Base-by-base conservation (phyloP, 2,329 filamentous ascomycete species). In the Ascocoryne sarcoides region DNA sequence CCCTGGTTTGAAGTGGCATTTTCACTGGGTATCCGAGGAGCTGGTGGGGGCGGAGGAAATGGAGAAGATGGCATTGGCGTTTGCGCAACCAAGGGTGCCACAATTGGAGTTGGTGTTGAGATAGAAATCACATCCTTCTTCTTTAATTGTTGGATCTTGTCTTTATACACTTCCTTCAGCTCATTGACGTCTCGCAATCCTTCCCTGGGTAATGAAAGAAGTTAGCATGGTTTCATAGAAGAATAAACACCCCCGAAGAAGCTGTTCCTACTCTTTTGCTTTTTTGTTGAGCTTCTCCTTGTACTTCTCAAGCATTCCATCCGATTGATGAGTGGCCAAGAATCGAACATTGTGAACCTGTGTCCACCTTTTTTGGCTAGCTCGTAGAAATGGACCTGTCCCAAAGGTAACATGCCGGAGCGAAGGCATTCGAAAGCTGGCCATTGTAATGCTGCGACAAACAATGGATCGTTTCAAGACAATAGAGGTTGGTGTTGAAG, bases 261-360 rank as follows among this genome's bases (percentile, higher is more conserved):
- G 20, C 15, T 38, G 16, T 17, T 16, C 47, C 34, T 59, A 78
- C 65, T 82, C 66, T 59, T 78, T 77, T 9, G 87, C 90, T 65
- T 94, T 95, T 49, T 73, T 68, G 50, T 84, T 75, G 47, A 98
- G 80, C 68, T 95, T 95, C 42, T 82, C 75, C 53, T 76, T 77
- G 68, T 98, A 98, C 63, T 85, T 93, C 49, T 94, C 87, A 49
- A 85, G 60, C 29, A 95, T 69, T 53, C 73, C 71, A 43, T 76
- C 73, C 34, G 80, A 71, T 42, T 76, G 68, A 46, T 88, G 84
- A 12, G 87, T 92, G 46, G 83, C 83, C 33, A 95, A 75, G 69
- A 90, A 94, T 49, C 89, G 86, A 35, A 94, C 80, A 63, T 95
- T 86, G 62, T 93, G 86, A 20, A 95, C 88, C 56, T 86, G 86